phyloP scores from a whole-genome alignment of 768 basidiomycete genomes.

The Tylopilus sp. region DNA sequence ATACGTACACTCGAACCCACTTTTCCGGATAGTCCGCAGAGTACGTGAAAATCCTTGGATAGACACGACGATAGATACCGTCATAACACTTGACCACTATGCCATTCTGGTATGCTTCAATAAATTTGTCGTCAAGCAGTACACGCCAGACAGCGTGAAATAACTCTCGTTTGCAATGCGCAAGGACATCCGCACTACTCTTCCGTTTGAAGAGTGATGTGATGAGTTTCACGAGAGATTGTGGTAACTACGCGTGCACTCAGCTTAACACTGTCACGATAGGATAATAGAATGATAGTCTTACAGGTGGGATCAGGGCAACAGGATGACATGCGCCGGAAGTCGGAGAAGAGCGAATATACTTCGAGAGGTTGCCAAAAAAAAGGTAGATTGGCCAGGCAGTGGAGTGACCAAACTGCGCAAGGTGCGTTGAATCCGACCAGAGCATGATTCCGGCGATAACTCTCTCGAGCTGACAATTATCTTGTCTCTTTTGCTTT shows the following conservation, averaged over 20 bases:
- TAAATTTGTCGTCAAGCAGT: neutral
- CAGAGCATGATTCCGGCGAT: neutral
- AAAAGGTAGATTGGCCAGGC: neutral
- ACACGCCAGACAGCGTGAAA: neutral
- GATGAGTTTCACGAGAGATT: neutral
- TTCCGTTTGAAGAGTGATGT: neutral
- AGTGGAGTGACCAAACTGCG: neutral
- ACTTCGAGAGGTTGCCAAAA: neutral
- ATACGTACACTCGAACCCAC: no score
- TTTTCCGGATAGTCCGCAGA: neutral
- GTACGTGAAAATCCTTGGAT: neutral
- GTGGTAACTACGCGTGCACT: neutral
- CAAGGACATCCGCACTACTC: neutral
- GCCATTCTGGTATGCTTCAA: neutral
- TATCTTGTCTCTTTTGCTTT: conserved; percentile 7
- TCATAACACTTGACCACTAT: neutral
- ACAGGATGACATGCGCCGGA: neutral
- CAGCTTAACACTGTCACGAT: neutral
- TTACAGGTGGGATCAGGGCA: neutral
- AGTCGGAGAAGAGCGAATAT: neutral
- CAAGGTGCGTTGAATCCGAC: neutral
- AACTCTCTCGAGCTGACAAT: conserved; percentile 8
- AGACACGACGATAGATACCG: neutral
- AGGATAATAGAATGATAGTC: neutral
- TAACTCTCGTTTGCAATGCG: neutral